These are phyloP conservation scores for Parachlorella kessleri DNA, from an alignment of 139 green algal species.

Conservation along the genomic window DNA sequence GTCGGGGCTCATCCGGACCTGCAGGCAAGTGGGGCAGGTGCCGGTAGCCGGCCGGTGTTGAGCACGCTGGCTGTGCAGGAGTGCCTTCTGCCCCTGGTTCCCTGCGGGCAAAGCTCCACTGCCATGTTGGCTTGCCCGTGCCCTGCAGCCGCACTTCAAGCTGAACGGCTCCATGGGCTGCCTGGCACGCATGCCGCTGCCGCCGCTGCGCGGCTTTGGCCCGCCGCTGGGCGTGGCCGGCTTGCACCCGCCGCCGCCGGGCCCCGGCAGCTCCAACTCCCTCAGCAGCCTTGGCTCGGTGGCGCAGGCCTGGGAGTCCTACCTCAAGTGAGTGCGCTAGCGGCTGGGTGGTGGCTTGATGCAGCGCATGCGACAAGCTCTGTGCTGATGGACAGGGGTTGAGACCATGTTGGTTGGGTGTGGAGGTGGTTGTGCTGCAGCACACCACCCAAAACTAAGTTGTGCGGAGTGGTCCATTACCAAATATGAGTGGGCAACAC, in stretches of 20 bases:
- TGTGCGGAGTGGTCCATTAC: too few relatives aligned
- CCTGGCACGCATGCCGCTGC: constrained; percentile 58
- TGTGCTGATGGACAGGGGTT: too few relatives aligned
- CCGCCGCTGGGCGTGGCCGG: background rate
- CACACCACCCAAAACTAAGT: too few relatives aligned
- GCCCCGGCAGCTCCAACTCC: constrained; percentile 6
- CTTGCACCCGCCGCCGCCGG: background rate
- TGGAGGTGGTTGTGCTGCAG: too few relatives aligned
- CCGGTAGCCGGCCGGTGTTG: background rate
- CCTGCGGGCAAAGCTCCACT: background rate
- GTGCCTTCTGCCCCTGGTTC: background rate
- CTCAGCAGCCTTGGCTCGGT: constrained; percentile 24
- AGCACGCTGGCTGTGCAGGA: background rate
- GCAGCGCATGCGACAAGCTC: too few relatives aligned
- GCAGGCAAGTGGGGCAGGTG: background rate
- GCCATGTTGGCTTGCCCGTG: too few relatives aligned
- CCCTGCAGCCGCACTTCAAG: constrained; percentile 48
- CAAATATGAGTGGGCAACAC: too few relatives aligned
- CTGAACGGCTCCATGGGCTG: constrained; percentile 56
- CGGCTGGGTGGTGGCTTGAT: too few relatives aligned
- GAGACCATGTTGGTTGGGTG: too few relatives aligned
- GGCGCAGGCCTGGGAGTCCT: constrained; percentile 50
- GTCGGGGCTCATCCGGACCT: too few relatives aligned
- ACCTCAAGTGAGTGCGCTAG: constrained; percentile 37
- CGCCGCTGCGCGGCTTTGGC: constrained; percentile 13